Evolutionary conservation across 2,329 filamentous ascomycete genomes (phyloP).

Genomic region (Trichophyton equinum): DNA sequence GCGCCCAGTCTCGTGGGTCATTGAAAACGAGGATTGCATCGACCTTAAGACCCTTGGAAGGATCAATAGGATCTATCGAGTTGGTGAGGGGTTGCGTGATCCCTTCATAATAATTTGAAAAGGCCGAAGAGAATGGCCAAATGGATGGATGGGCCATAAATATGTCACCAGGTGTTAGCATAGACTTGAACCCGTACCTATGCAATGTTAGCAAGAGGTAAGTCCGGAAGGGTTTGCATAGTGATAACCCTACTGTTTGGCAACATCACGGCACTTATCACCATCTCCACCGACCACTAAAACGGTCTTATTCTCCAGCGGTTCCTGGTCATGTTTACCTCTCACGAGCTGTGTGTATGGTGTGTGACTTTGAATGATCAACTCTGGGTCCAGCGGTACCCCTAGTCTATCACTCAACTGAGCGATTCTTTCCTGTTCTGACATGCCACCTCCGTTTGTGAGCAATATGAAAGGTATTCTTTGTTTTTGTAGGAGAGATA

Average conservation of each 20-base stretch:
- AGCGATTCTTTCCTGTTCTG: slow-evolving; percentile 58
- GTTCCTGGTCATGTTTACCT: slow-evolving; percentile 41
- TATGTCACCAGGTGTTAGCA: slow-evolving; percentile 78
- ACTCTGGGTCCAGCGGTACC: slow-evolving; percentile 50
- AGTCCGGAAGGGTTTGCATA: slow-evolving; percentile 1
- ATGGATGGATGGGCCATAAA: slow-evolving; percentile 58
- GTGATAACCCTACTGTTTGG: slow-evolving; percentile 42
- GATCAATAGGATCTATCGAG: slow-evolving; percentile 29
- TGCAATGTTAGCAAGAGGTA: background rate
- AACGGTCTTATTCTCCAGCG: slow-evolving; percentile 53
- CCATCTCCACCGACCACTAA: slow-evolving; percentile 61
- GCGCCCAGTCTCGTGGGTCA: slow-evolving; percentile 89
- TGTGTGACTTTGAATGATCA: slow-evolving; percentile 83
- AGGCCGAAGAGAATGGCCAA: slow-evolving; percentile 68
- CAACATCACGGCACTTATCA: slow-evolving; percentile 57
- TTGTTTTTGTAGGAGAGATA: slow-evolving; percentile 59
- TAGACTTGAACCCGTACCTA: slow-evolving; percentile 63
- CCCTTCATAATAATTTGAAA: slow-evolving; percentile 48
- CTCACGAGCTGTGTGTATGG: slow-evolving; percentile 64
- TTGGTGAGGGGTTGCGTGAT: slow-evolving; percentile 28
- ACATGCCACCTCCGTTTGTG: slow-evolving; percentile 87
- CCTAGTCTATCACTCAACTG: slow-evolving; percentile 56
- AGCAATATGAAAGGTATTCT: slow-evolving; percentile 84
- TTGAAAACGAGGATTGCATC: slow-evolving; percentile 91
- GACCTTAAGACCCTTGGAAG: slow-evolving; percentile 53